Conservation (phyloP, 257 asterid species). For the Vinca minor region DNA sequence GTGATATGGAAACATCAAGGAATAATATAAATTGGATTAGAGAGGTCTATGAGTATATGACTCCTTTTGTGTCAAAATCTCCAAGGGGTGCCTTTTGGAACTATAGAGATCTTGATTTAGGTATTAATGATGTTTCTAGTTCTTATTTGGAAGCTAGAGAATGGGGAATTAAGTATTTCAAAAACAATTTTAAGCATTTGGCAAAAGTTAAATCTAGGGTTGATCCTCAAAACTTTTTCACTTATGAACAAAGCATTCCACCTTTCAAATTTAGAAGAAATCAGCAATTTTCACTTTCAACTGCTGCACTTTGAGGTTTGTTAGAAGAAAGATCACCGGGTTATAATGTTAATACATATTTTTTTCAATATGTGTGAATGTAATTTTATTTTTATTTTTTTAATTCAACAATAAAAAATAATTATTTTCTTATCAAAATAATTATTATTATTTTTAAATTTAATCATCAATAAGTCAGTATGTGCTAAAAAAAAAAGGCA, state of each 20-base stretch:
- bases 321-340: too few species aligned
- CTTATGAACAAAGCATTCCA: constrained; percentile 48
- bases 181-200: constrained; percentile 33
- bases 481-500: too few species aligned
- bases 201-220: constrained; percentile 27
- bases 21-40: constrained; percentile 30
- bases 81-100: constrained; percentile 46
- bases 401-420: too few species aligned
- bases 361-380: too few species aligned
- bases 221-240: constrained; percentile 44
- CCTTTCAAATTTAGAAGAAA: too few species aligned
- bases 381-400: too few species aligned
- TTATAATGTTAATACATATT: too few species aligned
- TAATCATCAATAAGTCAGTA: too few species aligned
- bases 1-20: constrained; percentile 7
- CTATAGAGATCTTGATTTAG: constrained; percentile 51
- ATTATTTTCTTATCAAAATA: too few species aligned
- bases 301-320: too few species aligned
- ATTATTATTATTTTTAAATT: too few species aligned
- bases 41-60: constrained; percentile 33
- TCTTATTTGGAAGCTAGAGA: constrained; percentile 21
- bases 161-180: constrained; percentile 46
- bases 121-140: constrained; percentile 15
- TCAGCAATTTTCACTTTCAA: too few species aligned
- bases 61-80: constrained; percentile 28